Base-by-base conservation (phyloP, 441 rosid species). In the Croton laevigatus region DNA sequence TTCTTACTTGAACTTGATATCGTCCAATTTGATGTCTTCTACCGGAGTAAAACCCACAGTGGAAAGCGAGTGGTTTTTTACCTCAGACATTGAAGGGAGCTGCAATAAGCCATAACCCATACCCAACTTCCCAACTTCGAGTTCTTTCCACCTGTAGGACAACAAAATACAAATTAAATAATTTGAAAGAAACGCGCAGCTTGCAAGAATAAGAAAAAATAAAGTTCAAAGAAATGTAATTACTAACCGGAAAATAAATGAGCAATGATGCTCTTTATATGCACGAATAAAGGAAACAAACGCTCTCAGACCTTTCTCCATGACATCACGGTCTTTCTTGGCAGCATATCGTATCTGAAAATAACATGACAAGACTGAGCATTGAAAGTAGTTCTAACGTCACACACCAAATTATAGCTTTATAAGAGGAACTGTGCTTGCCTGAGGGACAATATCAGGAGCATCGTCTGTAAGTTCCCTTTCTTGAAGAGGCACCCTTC, bases 51-150 rank as follows among this genome's bases (percentile, higher is more conserved):
- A 94, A 71, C 96, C 94, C 55, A 81, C 79, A 0, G 84, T 77
- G 37, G 95, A 89, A 73, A 89, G 95, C 40, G 88, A 82, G 75
- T 86, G 80, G 79, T 84, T 87, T 73, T 90, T 90, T 65, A 91
- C 82, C 86, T 94, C 97, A 0, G 97, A 82, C 90, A 88, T 86
- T 49, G 91, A 82, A 36, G 98, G 97, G 54, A 91, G 84, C 78
- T 86, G 90, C 77, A 94, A 83, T 63, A 90, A 85, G 65, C 98
- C 98, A 79, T 71, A 86, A 65, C 97, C 98, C 97, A 90, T 89
- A 23, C 92, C 98, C 84, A 94, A 71, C 81, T 94, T 94, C 75
- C 98, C 97, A 72, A 90, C 73, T 78, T 86, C 96, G 55, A 92
- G 97, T 59, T 85, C 90, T 81, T 87, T 86, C 96, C 91, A 89